These are phyloP conservation scores for Pleurotus giganteus DNA, from an alignment of 768 basidiomycete genomes.

Conservation along the genomic window DNA sequence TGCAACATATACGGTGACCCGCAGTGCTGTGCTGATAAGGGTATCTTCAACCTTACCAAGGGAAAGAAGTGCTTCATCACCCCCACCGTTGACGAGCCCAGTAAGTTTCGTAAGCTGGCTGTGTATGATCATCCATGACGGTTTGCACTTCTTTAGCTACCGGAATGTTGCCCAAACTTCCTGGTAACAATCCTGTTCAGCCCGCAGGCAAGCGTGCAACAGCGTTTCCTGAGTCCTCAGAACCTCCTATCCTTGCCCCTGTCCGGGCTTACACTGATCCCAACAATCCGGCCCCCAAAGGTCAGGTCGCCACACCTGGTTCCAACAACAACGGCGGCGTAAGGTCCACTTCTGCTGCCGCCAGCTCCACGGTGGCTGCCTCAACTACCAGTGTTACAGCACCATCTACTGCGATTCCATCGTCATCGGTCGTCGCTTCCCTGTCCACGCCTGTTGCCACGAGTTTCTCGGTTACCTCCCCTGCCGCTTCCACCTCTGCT, in stretches of 20 bases:
- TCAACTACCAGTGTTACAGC: not conserved
- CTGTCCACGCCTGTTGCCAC: not conserved
- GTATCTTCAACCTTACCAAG: constrained; percentile 41
- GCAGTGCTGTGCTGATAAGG: constrained; percentile 43
- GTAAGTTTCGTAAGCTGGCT: constrained; percentile 25
- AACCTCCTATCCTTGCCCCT: constrained; percentile 39
- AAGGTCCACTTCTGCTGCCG: constrained; percentile 2
- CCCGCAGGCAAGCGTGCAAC: constrained; percentile 31
- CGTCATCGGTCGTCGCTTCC: not conserved
- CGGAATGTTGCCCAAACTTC: constrained; percentile 44
- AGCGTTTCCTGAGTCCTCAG: constrained; percentile 29
- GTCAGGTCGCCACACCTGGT: constrained; percentile 20
- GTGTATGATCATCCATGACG: constrained; percentile 6
- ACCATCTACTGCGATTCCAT: not conserved
- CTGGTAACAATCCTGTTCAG: constrained; percentile 55
- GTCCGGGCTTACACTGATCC: constrained; percentile 46
- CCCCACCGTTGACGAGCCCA: constrained; percentile 42
- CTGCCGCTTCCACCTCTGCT: not conserved
- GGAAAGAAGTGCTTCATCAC: constrained; percentile 45
- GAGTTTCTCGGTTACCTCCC: not conserved
- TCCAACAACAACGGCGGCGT: constrained; percentile 4
- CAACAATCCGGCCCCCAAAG: constrained; percentile 33
- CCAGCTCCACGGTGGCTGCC: not conserved
- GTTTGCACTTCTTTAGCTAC: constrained; percentile 29
- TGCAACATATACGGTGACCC: constrained; percentile 45